phyloP scores from a whole-genome alignment of 495 filamentous ascomycete genomes.

The Hyaloscypha bicolor region DNA sequence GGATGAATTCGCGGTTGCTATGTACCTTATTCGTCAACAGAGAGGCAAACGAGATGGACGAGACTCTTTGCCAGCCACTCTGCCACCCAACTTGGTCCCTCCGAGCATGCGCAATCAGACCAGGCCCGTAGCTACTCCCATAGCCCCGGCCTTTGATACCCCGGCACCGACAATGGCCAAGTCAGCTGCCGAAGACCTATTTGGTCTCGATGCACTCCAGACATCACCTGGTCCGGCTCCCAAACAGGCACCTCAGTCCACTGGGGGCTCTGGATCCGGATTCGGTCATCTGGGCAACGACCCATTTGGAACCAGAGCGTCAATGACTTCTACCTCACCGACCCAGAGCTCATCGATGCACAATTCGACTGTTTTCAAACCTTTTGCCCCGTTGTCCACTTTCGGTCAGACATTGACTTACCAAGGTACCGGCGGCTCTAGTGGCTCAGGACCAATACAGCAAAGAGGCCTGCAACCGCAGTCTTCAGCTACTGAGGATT shows the following conservation, averaged over 20 bases:
- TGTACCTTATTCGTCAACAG: slow-evolving; percentile 94
- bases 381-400: slow-evolving; percentile 86
- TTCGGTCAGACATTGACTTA: slow-evolving; percentile 84
- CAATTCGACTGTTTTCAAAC: slow-evolving; percentile 69
- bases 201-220: slow-evolving; percentile 75
- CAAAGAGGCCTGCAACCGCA: slow-evolving; percentile 41
- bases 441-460: slow-evolving; percentile 45
- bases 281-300: slow-evolving; percentile 42
- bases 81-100: slow-evolving; percentile 83
- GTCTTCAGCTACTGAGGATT: slow-evolving; percentile 72
- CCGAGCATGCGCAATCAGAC: slow-evolving; percentile 80
- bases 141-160: slow-evolving; percentile 54
- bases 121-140: slow-evolving; percentile 51
- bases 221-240: slow-evolving; percentile 49
- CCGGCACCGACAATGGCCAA: slow-evolving; percentile 58
- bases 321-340: slow-evolving; percentile 54
- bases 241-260: slow-evolving; percentile 64
- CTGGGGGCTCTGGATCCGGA: slow-evolving; percentile 72
- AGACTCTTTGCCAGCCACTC: slow-evolving; percentile 62
- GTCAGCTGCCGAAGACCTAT: slow-evolving; percentile 88
- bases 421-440: slow-evolving; percentile 76
- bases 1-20: slow-evolving; percentile 96
- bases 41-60: slow-evolving; percentile 66
- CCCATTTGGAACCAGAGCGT: slow-evolving; percentile 56
- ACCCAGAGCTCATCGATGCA: slow-evolving; percentile 42